Evolutionary conservation across 2,329 filamentous ascomycete genomes (phyloP).

Genomic region (Pestalotiopsis sp.): DNA sequence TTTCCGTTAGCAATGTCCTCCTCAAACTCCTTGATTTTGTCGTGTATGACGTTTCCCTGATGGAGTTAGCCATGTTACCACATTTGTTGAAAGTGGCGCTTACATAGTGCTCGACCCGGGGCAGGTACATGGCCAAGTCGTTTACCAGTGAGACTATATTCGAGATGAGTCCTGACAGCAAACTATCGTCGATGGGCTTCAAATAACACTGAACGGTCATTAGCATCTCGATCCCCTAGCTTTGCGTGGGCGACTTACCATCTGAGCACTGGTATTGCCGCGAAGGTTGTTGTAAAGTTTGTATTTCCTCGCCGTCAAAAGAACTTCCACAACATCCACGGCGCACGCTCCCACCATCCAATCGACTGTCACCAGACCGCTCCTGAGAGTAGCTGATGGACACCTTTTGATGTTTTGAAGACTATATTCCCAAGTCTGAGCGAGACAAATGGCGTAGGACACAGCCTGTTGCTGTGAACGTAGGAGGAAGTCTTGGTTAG

Average conservation of each 20-base stretch:
- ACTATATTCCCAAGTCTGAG: slow-evolving; percentile 16
- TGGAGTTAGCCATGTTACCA: neutral
- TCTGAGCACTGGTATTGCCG: slow-evolving; percentile 14
- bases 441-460: slow-evolving; percentile 16
- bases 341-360: slow-evolving; percentile 19
- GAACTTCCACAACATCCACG: slow-evolving; percentile 13
- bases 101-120: slow-evolving; percentile 16
- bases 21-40: slow-evolving; percentile 10
- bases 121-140: slow-evolving; percentile 7
- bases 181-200: slow-evolving; percentile 5
- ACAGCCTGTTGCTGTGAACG: slow-evolving; percentile 15
- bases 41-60: neutral
- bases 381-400: neutral
- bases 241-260: neutral
- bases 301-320: slow-evolving; percentile 14
- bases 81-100: neutral
- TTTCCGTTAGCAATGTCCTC: neutral
- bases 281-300: slow-evolving; percentile 14
- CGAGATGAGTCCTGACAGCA: slow-evolving; percentile 11
- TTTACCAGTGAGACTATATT: slow-evolving; percentile 10
- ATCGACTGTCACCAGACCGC: slow-evolving; percentile 15
- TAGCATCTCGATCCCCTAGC: neutral
- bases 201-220: neutral
- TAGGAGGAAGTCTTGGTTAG: slow-evolving; percentile 10
- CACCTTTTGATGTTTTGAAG: slow-evolving; percentile 11